Base-by-base conservation (phyloP, 2,329 filamentous ascomycete species). In the Capronia americana region DNA sequence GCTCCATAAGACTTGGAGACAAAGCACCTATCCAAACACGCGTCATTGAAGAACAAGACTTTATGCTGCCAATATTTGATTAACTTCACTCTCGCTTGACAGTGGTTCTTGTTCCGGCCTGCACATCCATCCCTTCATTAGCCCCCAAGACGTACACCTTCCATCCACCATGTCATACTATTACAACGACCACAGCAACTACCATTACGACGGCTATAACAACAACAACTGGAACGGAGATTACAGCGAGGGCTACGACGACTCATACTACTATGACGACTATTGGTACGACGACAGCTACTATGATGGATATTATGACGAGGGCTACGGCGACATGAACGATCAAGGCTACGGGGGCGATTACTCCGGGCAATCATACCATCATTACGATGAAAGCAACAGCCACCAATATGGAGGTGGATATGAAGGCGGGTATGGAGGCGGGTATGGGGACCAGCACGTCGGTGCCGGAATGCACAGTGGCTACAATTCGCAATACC, bases 251-350 rank as follows among this genome's bases (percentile, higher is more conserved):
- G 26, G 41, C 48, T 61, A 61, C 48, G 46, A 61, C 28, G 46
- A 60, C 17, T 24, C 20, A 3, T 57, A 57, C 34, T 57, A 41
- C 32, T 20, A 28, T 3, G 44, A 61, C 32, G 58, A 61, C 24
- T 61, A 61, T 32, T 51, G 58, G 58, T 32, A 61, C 20, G 17
- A 61, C 28, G 30, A 61, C 12, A 24, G n/a, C 20, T 24, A 57
- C 10, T 44, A 10, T n/a, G 34, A 20, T 26, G 55, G 10, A 57
- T 57, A 41, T 10, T 28, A 57, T 26, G 30, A 57, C 17, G 17
- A 57, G 7, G 4, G 34, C 11, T 57, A 57, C 32, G 17, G 41
- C 12, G 34, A 41, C 34, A 41, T 41, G 34, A 41, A 41, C 34
- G 14, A 41, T 17, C 12, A 14, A 1, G 14, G 34, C 14, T 41